Conservation (phyloP, 352 stramenopile species). For the Phytophthora citricola region DNA sequence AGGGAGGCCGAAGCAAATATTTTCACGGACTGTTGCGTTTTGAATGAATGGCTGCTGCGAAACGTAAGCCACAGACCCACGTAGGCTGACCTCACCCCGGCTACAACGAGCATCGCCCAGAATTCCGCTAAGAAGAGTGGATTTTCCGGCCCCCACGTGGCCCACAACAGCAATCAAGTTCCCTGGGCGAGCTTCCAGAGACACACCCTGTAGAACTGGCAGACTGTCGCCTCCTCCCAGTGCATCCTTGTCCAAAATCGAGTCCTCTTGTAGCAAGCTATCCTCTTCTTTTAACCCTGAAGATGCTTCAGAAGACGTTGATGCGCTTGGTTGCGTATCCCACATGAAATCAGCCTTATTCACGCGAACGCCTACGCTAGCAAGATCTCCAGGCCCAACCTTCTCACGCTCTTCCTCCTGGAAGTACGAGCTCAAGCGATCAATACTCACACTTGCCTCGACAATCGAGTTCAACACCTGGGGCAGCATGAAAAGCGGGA, state of each 20-base stretch:
- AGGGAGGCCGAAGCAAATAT: slow-evolving; percentile 96
- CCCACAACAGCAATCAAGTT: slow-evolving; percentile 72
- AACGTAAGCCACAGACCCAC: slow-evolving; percentile 94
- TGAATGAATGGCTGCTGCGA: slow-evolving; percentile 97
- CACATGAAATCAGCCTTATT: slow-evolving; percentile 67
- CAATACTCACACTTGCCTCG: slow-evolving; percentile 84
- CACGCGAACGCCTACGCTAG: slow-evolving; percentile 49
- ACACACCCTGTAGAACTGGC: slow-evolving; percentile 58
- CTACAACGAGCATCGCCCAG: slow-evolving; percentile 65
- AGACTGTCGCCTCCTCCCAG: slow-evolving; percentile 17
- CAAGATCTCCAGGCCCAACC: slow-evolving; percentile 77
- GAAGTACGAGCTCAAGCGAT: slow-evolving; percentile 66
- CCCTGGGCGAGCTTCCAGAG: slow-evolving; percentile 70
- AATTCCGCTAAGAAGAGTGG: slow-evolving; percentile 71
- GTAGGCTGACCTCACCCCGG: slow-evolving; percentile 60
- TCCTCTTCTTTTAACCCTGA: slow-evolving; percentile 32
- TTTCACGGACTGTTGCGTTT: slow-evolving; percentile 96
- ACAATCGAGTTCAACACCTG: slow-evolving; percentile 95
- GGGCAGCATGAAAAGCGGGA: slow-evolving; percentile 97
- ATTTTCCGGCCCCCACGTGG: slow-evolving; percentile 70
- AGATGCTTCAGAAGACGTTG: slow-evolving; percentile 18
- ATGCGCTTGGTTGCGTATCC: slow-evolving; percentile 51
- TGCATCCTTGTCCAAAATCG: slow-evolving; percentile 34
- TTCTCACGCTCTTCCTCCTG: slow-evolving; percentile 69
- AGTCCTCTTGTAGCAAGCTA: slow-evolving; percentile 37